These are phyloP conservation scores for Xylariaceae sp. DNA, from an alignment of 2,329 filamentous ascomycete genomes.

Conservation along the genomic window DNA sequence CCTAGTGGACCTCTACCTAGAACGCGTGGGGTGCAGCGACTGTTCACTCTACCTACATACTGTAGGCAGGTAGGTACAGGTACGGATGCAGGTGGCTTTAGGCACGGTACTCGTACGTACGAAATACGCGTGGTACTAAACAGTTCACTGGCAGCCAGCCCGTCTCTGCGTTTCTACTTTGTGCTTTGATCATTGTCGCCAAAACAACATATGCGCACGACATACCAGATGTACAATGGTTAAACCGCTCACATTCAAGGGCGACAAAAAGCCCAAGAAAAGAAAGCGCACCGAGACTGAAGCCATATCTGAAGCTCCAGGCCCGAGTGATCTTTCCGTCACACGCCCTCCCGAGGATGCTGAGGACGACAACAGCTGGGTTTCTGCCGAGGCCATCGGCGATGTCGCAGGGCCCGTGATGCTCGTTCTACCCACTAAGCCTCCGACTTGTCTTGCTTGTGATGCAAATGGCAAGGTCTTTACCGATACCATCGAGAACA, in stretches of 20 bases:
- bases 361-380: constrained; percentile 80
- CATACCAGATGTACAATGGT: constrained; percentile 52
- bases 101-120: too few relatives aligned
- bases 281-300: constrained; percentile 63
- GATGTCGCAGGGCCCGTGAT: constrained; percentile 81
- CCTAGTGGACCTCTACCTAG: too few relatives aligned
- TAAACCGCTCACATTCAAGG: constrained; percentile 90
- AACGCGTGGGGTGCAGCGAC: too few relatives aligned
- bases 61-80: too few relatives aligned
- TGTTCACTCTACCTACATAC: too few relatives aligned
- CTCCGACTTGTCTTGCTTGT: constrained; percentile 71
- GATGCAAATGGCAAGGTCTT: constrained; percentile 87
- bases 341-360: constrained; percentile 31
- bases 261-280: constrained; percentile 93
- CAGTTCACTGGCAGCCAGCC: too few relatives aligned
- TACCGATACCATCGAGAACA: constrained; percentile 74
- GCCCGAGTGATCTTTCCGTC: constrained; percentile 35
- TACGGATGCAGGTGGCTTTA: too few relatives aligned
- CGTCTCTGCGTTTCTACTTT: too few relatives aligned
- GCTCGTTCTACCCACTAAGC: constrained; percentile 71
- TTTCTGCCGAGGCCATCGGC: constrained; percentile 66
- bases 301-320: constrained; percentile 22
- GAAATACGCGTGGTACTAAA: too few relatives aligned
- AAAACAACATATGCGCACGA: neutral
- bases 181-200: neutral